A percentile compares a stretch with the other conserved stretches of the same genome.
These are phyloP conservation scores for Fusarium begoniae DNA, from an alignment of 2,329 filamentous ascomycete species.

Conservation along the genomic window DNA sequence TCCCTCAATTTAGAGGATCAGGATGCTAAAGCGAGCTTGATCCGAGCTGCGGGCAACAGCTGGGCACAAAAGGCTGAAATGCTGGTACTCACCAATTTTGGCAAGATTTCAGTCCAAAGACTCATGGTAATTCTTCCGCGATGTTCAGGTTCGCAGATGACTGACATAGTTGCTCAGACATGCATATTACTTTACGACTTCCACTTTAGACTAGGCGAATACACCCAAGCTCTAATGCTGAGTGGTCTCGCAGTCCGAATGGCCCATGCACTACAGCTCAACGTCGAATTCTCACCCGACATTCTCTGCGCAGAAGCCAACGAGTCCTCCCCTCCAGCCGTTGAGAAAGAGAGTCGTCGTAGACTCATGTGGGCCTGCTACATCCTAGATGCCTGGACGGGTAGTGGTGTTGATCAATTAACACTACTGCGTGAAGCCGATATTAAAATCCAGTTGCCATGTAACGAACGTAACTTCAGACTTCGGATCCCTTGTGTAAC, in stretches of 20 bases:
- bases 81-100: slow-evolving; percentile 50
- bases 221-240: slow-evolving; percentile 52
- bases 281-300: slow-evolving; percentile 50
- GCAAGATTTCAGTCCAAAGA: slow-evolving; percentile 51
- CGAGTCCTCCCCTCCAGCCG: slow-evolving; percentile 46
- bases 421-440: slow-evolving; percentile 52
- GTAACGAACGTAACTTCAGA: slow-evolving; percentile 54
- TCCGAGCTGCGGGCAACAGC: slow-evolving; percentile 48
- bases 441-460: slow-evolving; percentile 54
- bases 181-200: slow-evolving; percentile 53
- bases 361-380: slow-evolving; percentile 56
- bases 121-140: slow-evolving; percentile 47
- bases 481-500: slow-evolving; percentile 52
- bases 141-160: not conserved
- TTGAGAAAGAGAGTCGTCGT: slow-evolving; percentile 50
- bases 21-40: slow-evolving; percentile 41
- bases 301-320: slow-evolving; percentile 50
- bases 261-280: slow-evolving; percentile 54
- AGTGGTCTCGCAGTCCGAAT: slow-evolving; percentile 53
- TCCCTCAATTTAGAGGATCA: slow-evolving; percentile 44
- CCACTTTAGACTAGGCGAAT: slow-evolving; percentile 52
- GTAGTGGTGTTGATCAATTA: slow-evolving; percentile 51
- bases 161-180: slow-evolving; percentile 40
- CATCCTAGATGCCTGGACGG: slow-evolving; percentile 53
- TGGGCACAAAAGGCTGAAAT: slow-evolving; percentile 52